phyloP scores from a whole-genome alignment of 2,329 filamentous ascomycete species.

The Thelonectria olida region DNA sequence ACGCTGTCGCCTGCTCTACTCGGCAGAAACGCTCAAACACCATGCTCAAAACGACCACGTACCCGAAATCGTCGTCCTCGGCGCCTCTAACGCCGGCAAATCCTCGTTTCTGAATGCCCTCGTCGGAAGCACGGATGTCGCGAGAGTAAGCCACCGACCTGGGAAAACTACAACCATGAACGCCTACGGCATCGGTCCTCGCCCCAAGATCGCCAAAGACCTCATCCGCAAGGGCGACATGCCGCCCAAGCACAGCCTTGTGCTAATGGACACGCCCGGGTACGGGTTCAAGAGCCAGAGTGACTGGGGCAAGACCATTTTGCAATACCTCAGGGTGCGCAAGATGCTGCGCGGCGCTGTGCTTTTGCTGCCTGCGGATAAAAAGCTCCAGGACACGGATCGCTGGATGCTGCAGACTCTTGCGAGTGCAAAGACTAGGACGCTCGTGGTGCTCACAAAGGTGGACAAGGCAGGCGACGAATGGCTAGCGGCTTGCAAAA shows the following conservation, averaged over 20 bases:
- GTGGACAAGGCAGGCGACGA: constrained; percentile 57
- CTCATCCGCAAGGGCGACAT: constrained; percentile 47
- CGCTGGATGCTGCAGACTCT: constrained; percentile 57
- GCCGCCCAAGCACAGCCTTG: constrained; percentile 56
- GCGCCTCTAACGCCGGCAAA: constrained; percentile 90
- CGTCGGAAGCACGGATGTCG: constrained; percentile 59
- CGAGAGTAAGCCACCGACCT: constrained; percentile 59
- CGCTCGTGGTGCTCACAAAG: constrained; percentile 64
- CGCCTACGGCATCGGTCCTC: constrained; percentile 63
- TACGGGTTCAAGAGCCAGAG: constrained; percentile 58
- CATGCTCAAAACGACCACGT: constrained; percentile 60
- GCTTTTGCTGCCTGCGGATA: constrained; percentile 62
- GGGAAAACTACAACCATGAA: constrained; percentile 66
- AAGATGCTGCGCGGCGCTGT: constrained; percentile 60
- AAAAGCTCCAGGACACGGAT: constrained; percentile 60
- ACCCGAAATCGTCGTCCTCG: constrained; percentile 78
- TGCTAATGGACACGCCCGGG: constrained; percentile 62
- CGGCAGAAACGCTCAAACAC: constrained; percentile 57
- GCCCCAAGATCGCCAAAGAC: constrained; percentile 39
- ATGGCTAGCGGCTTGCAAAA: constrained; percentile 41
- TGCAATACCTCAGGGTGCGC: constrained; percentile 59
- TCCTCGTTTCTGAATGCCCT: constrained; percentile 89
- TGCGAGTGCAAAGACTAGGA: constrained; percentile 54
- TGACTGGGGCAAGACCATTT: constrained; percentile 63
- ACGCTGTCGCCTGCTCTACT: constrained; percentile 56